Evolutionary conservation across 2,329 filamentous ascomycete species (phyloP), one percentile per base, ranked within the genome.

Genomic region (Trichophyton simii): DNA sequence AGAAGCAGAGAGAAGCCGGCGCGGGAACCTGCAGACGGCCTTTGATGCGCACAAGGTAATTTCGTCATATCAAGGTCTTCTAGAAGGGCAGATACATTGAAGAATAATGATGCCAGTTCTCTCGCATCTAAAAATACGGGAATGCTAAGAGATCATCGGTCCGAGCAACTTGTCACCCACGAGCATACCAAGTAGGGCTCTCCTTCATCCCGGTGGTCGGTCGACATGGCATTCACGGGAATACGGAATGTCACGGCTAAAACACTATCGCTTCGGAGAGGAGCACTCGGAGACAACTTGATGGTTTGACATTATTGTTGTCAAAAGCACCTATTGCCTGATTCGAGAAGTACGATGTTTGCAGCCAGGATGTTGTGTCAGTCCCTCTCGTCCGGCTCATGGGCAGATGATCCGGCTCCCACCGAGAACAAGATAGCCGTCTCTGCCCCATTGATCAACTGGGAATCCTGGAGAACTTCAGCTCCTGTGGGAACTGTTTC

Each of bases 191-290:
- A 18, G 18, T 18, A 11, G 9, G 34, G 34, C 34, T 38, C 9
- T 9, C 11, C 34, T 4, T 13, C 42, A 46, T 46, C 42, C 42
- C 4, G 15, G n/a, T 46, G 42, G 42, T 0, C 89, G 88, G 66
- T 89, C 80, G 66, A 94, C 88, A 0, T 92, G 79, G 67, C 91
- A 92, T 0, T 89, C 89, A 34, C 89, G 76, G 0, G 89, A 80
- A 59, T 91, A 84, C 0, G 88, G 88, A 34, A 92, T 89, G 0
- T 88, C 68, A 22, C 67, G 63, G 54, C 64, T 63, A 31, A 61
- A 54, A 60, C 70, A 68, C 66, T 66, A 70, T n/a, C 84, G 65
- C 1, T 77, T 74, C 15, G 76, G 80, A 2, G 73, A 69, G 0
- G 80, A 81, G 57, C 81, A 77, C 34, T 38, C 2, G 11, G 34